Evolutionary conservation across 257 asterid species (phyloP), one percentile per base, ranked within the genome.

Genomic region (Sherardia arvensis): DNA sequence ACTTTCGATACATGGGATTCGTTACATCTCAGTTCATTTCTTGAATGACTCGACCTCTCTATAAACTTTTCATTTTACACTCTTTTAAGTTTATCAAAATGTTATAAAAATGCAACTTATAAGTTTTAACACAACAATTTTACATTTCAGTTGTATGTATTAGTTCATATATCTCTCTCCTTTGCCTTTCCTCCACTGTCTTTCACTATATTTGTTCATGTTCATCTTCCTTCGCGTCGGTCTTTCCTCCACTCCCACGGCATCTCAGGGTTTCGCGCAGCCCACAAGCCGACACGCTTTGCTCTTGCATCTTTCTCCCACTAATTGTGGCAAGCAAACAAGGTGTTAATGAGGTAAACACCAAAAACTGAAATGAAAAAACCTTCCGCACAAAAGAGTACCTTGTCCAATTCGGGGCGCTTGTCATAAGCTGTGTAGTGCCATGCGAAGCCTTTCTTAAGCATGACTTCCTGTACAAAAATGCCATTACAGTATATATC

Each of bases 171-270:
- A n/a, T n/a, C n/a, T n/a, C n/a, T n/a, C n/a, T n/a, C n/a, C n/a
- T 15, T 21, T 14, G 32, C 17, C 22, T 33, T 51, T 21, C 22
- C 58, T 53, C 23, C 22, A 15, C 29, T 15, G 10, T 22, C 26
- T 3, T 20, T 17, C 4, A 33, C 15, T 7, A 5, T 21, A 9
- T n/a, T n/a, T n/a, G n/a, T n/a, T n/a, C n/a, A n/a, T 1, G 59
- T 53, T 64, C 66, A 71, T 75, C 91, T 82, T 61, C 81, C 87
- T 74, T 85, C 86, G 15, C 99, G 97, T 68, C 76, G 75, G 64
- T 87, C 77, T 77, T 85, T 93, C 53, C 99, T 85, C 96, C 97
- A 90, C 64, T 93, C 96, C 99, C 96, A 90, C 63, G 99, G 99
- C 97, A 76, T 90, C 72, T 90, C 92, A n/a, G 99, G 99, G 70